These are phyloP conservation scores for Phytophthora citricola DNA, from an alignment of 352 stramenopile species.

Conservation along the genomic window DNA sequence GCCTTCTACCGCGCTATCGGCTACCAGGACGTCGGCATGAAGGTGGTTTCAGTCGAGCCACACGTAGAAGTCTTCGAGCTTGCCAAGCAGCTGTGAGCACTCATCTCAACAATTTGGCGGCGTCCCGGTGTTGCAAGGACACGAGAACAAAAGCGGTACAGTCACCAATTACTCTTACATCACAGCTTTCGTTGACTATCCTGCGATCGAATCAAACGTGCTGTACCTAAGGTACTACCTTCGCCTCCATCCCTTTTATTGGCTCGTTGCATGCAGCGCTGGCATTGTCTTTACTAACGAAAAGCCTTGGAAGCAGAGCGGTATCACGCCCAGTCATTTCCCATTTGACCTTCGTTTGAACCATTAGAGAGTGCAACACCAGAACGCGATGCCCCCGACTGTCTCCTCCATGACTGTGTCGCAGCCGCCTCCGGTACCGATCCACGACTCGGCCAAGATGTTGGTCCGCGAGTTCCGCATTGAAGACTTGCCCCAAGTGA, in stretches of 20 bases:
- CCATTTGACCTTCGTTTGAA: constrained; percentile 12
- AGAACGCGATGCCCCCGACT: constrained; percentile 1
- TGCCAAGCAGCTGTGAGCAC: constrained; percentile 40
- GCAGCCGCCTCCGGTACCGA: not conserved
- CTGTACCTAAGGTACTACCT: not conserved
- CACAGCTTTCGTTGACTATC: not conserved
- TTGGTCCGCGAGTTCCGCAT: constrained; percentile 23
- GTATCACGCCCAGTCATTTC: constrained; percentile 8
- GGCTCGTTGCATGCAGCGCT: constrained; percentile 7
- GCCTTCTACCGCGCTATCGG: constrained; percentile 49
- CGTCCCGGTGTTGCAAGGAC: constrained; percentile 14
- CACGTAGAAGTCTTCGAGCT: constrained; percentile 42
- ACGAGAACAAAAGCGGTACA: not conserved
- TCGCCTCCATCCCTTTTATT: constrained; percentile 6
- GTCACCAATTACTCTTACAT: no score
- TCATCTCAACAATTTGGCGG: constrained; percentile 1
- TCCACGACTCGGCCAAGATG: constrained; percentile 20
- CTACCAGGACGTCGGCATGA: constrained; percentile 31
- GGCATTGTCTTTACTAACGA: constrained; percentile 11
- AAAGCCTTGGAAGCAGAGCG: not conserved
- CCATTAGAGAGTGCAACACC: not conserved
- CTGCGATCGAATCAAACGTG: constrained; percentile 7
- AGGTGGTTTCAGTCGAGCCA: constrained; percentile 41
- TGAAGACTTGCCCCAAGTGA: constrained; percentile 29
- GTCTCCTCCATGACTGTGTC: constrained; percentile 10